phyloP scores from a whole-genome alignment of 805 yeast genomes.

The Zygosaccharomyces gambellarensis region DNA sequence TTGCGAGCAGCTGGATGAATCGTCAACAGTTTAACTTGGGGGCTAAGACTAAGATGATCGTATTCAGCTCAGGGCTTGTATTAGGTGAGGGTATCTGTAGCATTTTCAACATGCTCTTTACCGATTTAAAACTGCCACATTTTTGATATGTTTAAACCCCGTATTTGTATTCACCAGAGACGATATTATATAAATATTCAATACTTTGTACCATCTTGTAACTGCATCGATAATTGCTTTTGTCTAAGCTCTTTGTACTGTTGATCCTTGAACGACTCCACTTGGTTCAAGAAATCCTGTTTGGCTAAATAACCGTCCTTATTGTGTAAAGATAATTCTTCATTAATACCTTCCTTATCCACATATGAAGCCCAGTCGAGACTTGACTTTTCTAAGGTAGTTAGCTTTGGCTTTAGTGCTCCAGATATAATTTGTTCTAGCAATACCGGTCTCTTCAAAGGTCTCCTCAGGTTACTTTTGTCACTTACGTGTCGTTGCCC shows the following conservation, averaged over 20 bases:
- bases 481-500: not conserved
- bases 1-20: conserved; percentile 55
- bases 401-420: conserved; percentile 69
- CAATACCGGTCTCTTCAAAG: conserved; percentile 67
- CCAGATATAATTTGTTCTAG: conserved; percentile 70
- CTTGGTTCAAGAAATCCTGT: conserved; percentile 81
- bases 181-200: not conserved
- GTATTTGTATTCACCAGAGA: not conserved
- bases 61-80: conserved; percentile 86
- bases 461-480: conserved; percentile 42
- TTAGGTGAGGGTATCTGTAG: conserved; percentile 92
- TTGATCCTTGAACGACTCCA: conserved; percentile 45
- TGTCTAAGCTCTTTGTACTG: conserved; percentile 38
- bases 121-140: conserved; percentile 65
- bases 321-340: conserved; percentile 73
- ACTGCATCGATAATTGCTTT: conserved; percentile 32
- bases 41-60: conserved; percentile 69
- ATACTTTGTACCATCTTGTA: conserved; percentile 16
- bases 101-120: conserved; percentile 71
- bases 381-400: conserved; percentile 88
- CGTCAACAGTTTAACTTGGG: conserved; percentile 36
- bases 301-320: conserved; percentile 88
- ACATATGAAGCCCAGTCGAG: conserved; percentile 95
- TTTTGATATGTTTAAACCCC: conserved; percentile 18
- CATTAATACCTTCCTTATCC: conserved; percentile 76